phyloP scores from a whole-genome alignment of 208 protist species.

The Leishmania braziliensis region DNA sequence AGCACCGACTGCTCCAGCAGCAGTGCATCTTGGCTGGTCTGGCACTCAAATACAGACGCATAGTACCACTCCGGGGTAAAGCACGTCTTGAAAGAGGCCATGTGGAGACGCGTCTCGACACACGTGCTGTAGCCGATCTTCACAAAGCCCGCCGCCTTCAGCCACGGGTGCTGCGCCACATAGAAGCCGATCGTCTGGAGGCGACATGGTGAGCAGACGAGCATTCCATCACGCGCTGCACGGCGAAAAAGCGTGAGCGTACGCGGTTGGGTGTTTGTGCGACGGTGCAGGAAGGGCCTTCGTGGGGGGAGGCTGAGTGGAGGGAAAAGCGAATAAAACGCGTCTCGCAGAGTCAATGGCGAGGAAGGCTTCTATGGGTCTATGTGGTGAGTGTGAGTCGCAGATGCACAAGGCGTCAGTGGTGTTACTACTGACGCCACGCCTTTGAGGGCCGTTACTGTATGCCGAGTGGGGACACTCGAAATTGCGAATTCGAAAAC shows the following conservation, averaged over 20 bases:
- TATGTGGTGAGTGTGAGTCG: not conserved
- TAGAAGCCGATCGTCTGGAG: conserved; percentile 60
- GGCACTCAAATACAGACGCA: conserved; percentile 58
- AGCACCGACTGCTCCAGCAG: conserved; percentile 80
- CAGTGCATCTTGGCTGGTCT: conserved; percentile 52
- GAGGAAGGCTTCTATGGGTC: not conserved
- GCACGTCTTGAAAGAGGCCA: conserved; percentile 74
- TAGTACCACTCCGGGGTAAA: conserved; percentile 83
- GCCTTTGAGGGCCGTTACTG: not conserved
- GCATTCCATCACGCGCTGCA: conserved; percentile 15
- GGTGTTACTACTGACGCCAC: not conserved
- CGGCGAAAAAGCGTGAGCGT: not conserved
- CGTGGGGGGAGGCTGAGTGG: not conserved
- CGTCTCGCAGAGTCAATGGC: not conserved
- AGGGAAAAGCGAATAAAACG: not conserved
- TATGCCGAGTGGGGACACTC: not conserved
- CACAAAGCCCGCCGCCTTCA: conserved; percentile 53
- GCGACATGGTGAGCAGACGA: conserved; percentile 10
- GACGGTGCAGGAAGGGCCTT: not conserved
- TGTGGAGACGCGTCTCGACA: conserved; percentile 64
- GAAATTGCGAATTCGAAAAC: not conserved
- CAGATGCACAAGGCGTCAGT: not conserved
- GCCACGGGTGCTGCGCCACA: conserved; percentile 72
- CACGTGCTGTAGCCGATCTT: conserved; percentile 73
- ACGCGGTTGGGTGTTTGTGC: not conserved